Percentiles rank a stretch among this genome's conserved stretches.
Evolutionary conservation across 2,329 filamentous ascomycete species (phyloP).

Genomic region (Geosmithia putterillii): DNA sequence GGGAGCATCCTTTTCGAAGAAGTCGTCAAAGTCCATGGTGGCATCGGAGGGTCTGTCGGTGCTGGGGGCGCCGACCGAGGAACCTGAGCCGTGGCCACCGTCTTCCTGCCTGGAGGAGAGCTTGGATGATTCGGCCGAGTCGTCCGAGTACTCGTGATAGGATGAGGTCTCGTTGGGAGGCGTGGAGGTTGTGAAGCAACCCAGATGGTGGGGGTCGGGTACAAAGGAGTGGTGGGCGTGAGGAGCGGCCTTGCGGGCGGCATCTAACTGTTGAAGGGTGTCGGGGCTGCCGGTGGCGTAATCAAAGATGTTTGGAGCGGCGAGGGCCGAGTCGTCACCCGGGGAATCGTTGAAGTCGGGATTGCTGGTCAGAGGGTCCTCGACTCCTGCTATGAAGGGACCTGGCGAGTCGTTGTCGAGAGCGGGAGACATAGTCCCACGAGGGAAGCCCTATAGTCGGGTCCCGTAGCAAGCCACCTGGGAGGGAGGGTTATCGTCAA

Average conservation of each 20-base stretch:
- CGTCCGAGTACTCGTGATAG: conserved; percentile 5
- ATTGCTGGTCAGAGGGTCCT: conserved; percentile 1
- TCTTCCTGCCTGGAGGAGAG: neutral
- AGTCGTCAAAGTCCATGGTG: neutral
- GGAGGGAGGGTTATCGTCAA: too few species aligned
- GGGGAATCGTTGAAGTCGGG: conserved; percentile 2
- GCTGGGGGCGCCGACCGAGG: neutral
- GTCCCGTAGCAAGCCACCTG: too few species aligned
- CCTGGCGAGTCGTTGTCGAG: conserved; percentile 3
- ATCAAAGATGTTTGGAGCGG: conserved; percentile 1
- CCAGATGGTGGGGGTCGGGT: conserved; percentile 1
- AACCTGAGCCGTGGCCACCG: neutral
- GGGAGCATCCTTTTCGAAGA: neutral
- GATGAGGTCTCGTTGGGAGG: conserved; percentile 4
- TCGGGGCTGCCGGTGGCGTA: conserved; percentile 5
- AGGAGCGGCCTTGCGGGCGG: neutral
- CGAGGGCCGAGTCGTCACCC: conserved; percentile 3
- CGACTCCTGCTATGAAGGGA: conserved; percentile 5
- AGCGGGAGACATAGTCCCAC: conserved; percentile 3
- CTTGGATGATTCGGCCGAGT: conserved; percentile 4
- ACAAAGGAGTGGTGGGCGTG: conserved; percentile 2
- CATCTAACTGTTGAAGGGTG: conserved; percentile 4
- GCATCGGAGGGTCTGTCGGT: neutral
- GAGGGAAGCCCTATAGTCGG: neutral
- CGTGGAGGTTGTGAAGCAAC: conserved; percentile 2